Base-by-base conservation (phyloP, 129 eudicot genomes). In the Oenanthe sinensis region DNA sequence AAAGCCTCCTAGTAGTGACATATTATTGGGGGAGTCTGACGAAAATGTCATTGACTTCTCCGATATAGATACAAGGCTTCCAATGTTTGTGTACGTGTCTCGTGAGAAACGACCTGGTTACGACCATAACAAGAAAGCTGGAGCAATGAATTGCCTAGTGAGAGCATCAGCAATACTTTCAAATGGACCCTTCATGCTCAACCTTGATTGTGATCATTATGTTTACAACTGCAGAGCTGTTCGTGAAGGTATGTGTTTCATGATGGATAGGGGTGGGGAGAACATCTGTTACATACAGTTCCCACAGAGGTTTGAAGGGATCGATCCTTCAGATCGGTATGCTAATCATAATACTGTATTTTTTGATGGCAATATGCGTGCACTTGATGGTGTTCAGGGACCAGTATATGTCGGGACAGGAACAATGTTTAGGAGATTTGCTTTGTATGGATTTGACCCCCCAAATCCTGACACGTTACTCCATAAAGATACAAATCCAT, bases 221-320 rank as follows among this genome's bases (percentile, higher is more conserved):
- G 73, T 93, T 58, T 37, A 86, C 77, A 89, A 91, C 60, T 84
- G 96, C 68, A 79, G 48, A 79, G 98, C 97, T 15, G 75, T 89
- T 45, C 87, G 97, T 2, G 98, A 93, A 83, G 98, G 98, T 71
- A 93, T 93, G 89, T 93, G 98, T 74, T 93, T 93, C 75, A 93
- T 93, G 98, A 88, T 93, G 92, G 98, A 93, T 40, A 83, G 97
- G 39, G 97, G 97, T n/a, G 96, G 98, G 16, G 97, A 94, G 69
- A 88, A 88, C 74, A 94, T 94, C 14, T 94, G 98, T 78, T 91
- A 88, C 81, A 90, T 94, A 77, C 97, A 94, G 69, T 94, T 91
- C 72, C 98, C 98, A 11, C 97, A 91, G 50, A 86, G 97, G 82
- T 94, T 94, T 65, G 97, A 94, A 87, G 98, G 98, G 72, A 91